A percentile compares a stretch with the other conserved stretches of the same genome.
Conservation (phyloP, 163 green algal species). For the Scenedesmus sp. region DNA sequence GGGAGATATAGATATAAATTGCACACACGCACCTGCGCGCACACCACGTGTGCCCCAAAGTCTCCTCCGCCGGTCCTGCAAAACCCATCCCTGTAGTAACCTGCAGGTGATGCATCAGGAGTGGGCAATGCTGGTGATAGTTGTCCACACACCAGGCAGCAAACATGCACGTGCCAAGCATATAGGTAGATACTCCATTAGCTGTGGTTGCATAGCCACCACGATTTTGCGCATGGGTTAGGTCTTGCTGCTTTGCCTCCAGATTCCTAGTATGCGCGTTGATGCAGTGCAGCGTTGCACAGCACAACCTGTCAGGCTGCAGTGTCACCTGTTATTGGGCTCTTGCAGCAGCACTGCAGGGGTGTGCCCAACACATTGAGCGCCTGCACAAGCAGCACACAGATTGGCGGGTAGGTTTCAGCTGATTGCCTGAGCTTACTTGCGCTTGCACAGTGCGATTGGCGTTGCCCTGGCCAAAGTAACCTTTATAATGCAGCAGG, state of each 20-base stretch:
- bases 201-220: too few species aligned
- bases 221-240: too few species aligned
- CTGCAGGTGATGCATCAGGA: constrained; percentile 30
- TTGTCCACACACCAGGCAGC: not conserved
- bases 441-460: not conserved
- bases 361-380: constrained; percentile 63
- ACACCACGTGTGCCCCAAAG: constrained; percentile 68
- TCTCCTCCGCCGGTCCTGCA: constrained; percentile 69
- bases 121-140: not conserved
- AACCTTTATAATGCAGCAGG: not conserved
- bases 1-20: not conserved
- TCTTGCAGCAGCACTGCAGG: constrained; percentile 66
- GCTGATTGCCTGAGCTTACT: not conserved
- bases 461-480: not conserved
- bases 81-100: constrained; percentile 71
- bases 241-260: too few species aligned
- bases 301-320: not conserved
- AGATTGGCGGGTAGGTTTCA: not conserved
- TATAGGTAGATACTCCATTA: too few species aligned
- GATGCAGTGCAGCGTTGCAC: too few species aligned
- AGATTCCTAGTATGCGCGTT: too few species aligned
- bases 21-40: constrained; percentile 51
- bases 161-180: too few species aligned
- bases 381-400: not conserved
- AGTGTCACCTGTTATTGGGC: not conserved